Base-by-base conservation (phyloP, 2,329 filamentous ascomycete species). In the Tolypocladium pustulatum region DNA sequence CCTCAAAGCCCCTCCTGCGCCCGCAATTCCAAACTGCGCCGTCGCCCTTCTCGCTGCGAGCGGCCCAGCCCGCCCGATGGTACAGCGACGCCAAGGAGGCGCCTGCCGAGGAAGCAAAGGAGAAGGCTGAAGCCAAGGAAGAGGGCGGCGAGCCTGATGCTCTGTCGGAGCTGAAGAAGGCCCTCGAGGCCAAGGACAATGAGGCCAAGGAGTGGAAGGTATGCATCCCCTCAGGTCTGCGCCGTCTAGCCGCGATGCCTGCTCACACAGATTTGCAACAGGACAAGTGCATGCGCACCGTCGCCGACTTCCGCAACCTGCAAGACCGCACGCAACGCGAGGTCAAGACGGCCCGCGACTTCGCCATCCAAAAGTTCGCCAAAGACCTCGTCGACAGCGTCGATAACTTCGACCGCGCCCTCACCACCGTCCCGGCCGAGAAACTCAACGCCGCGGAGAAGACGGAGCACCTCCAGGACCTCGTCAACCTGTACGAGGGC, bases 251-350 rank as follows among this genome's bases (percentile, higher is more conserved):
- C 49, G 30, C 3, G 17, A n/a, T 34, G 20, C 30, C 13, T 52
- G 49, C 49, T 52, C 2, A 53, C 49, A 22, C 20, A 20, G 15
- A 15, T 1, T 25, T 10, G 1, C 30, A 53, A 58, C 60, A 97
- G 94, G 94, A 97, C 77, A 94, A 91, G 79, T 95, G 91, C 76
- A 84, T 97, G 63, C 93, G 94, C 72, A 89, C 89, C 58, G 86
- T 97, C 64, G 94, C 94, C 76, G 94, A 99, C 69, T 97, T 95
- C 84, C 91, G 91, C 72, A 99, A 97, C 78, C 89, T 99, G 56
- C 93, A 97, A 79, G 91, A 97, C 70, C 90, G 94, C 70, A 96
- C 91, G 51, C 84, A 87, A 73, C 91, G 94, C 70, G 94, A 99
- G 66, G 87, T 95, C 72, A 90, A 94, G 75, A 77, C 83, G 25